phyloP scores from a whole-genome alignment of 2,329 filamentous ascomycete genomes.

The Neofusicoccum umdonicola region DNA sequence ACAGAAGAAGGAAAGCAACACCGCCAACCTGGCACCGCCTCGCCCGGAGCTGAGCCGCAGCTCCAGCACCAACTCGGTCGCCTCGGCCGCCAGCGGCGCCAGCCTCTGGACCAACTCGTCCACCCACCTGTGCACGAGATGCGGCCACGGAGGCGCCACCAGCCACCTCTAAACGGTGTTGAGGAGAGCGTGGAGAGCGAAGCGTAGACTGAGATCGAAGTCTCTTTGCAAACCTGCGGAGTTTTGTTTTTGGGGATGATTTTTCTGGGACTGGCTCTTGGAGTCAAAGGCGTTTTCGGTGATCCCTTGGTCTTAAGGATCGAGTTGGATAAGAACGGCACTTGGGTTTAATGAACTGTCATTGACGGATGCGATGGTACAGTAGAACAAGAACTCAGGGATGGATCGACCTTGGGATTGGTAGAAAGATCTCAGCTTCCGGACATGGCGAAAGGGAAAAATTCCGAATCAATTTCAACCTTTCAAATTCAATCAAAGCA shows the following conservation, averaged over 20 bases:
- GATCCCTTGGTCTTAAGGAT: slow-evolving; percentile 9
- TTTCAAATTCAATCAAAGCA: not conserved
- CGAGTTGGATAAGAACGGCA: not conserved
- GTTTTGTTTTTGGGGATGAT: not conserved
- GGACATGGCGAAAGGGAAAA: not conserved
- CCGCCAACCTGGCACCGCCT: not conserved
- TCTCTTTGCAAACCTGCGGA: not conserved
- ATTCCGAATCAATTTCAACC: not conserved
- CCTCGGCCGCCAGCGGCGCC: not conserved
- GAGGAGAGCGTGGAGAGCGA: not conserved
- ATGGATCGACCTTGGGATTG: not conserved
- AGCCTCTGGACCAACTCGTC: not conserved
- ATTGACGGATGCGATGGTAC: slow-evolving; percentile 1
- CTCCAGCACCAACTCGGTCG: not conserved
- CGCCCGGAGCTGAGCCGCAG: not conserved
- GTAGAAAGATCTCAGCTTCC: slow-evolving; percentile 10
- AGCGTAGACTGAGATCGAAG: not conserved
- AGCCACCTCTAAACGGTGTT: slow-evolving; percentile 7
- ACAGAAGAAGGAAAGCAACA: slow-evolving; percentile 9
- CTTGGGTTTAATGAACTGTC: slow-evolving; percentile 5
- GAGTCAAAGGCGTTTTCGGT: not conserved
- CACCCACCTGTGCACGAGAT: not conserved
- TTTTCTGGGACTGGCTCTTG: not conserved
- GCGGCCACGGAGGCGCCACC: slow-evolving; percentile 4
- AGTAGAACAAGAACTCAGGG: not conserved